phyloP scores from a whole-genome alignment of 305 asterid genomes.

The Fraxinus paxiana region DNA sequence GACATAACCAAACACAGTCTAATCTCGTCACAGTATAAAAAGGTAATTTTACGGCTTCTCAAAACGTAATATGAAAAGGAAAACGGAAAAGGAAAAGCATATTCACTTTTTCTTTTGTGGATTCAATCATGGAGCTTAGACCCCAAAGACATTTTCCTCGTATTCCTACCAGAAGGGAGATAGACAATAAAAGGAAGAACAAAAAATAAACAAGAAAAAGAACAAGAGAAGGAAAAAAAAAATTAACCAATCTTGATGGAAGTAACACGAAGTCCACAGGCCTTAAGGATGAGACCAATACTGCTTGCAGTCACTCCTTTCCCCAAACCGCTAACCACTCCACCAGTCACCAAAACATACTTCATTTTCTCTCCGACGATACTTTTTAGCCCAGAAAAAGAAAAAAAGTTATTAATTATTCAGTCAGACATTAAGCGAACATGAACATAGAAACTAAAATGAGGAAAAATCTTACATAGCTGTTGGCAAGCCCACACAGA shows the following conservation, averaged over 20 bases:
- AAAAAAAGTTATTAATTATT: neutral
- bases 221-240: neutral
- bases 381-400: neutral
- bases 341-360: conserved; percentile 57
- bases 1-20: neutral
- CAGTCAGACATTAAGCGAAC: neutral
- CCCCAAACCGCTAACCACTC: conserved; percentile 58
- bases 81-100: neutral
- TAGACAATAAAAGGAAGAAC: neutral
- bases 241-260: conserved; percentile 49
- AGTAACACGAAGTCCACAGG: conserved; percentile 54
- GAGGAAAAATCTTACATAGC: neutral
- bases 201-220: neutral
- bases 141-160: neutral
- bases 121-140: neutral
- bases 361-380: conserved; percentile 30
- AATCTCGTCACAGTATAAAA: neutral
- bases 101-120: neutral
- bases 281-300: conserved; percentile 51
- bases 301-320: conserved; percentile 65
- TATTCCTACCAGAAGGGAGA: neutral
- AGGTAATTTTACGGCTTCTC: neutral
- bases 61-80: neutral
- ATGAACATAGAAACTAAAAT: neutral
- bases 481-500: neutral